Evolutionary conservation across 2,329 filamentous ascomycete species (phyloP), one percentile per base, ranked within the genome.

Genomic region (Sphaerostilbella broomeana): DNA sequence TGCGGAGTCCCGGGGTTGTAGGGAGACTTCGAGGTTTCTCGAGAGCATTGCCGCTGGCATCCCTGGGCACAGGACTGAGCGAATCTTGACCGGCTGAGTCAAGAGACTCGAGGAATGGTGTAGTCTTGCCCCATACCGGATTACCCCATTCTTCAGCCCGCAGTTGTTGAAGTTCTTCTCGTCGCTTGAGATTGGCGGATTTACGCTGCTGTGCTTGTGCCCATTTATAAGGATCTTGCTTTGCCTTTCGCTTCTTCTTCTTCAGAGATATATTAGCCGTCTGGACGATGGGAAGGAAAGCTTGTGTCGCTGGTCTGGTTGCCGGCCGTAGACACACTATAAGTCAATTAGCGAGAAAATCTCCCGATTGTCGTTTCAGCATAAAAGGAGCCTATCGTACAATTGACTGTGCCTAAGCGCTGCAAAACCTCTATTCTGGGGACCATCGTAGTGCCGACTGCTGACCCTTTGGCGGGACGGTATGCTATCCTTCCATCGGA

Each of bases 191-290:
- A 57, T 95, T 94, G 49, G 84, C 86, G 9, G 83, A 79, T 63
- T 90, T 94, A 46, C 86, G 81, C 58, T 88, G 86, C 54, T 84
- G 77, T 21, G 86, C 81, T 62, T 94, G 86, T 3, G 83, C 83
- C 63, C 84, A 77, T 44, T 81, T 73, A 58, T 94, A 95, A 1
- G 88, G 88, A 53, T 97, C 87, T 56, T 78, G 76, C 58, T 83
- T 79, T 44, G 75, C 75, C 47, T 75, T 72, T 44, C 76, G 73
- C 58, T 79, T 79, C 64, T 76, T 76, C 49, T 84, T 75, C 49
- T 77, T 71, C 36, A 66, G 65, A 26, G 78, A 77, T 16, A 81
- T 59, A 50, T 76, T 77, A 35, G 84, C 81, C 46, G 77, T 76
- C 50, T 86, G 78, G 51, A 75, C 65, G 58, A 81, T 58, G 52